Evolutionary conservation across 2,329 filamentous ascomycete species (phyloP), one percentile per base, ranked within the genome.

Genomic region (Microsporum ferrugineum): DNA sequence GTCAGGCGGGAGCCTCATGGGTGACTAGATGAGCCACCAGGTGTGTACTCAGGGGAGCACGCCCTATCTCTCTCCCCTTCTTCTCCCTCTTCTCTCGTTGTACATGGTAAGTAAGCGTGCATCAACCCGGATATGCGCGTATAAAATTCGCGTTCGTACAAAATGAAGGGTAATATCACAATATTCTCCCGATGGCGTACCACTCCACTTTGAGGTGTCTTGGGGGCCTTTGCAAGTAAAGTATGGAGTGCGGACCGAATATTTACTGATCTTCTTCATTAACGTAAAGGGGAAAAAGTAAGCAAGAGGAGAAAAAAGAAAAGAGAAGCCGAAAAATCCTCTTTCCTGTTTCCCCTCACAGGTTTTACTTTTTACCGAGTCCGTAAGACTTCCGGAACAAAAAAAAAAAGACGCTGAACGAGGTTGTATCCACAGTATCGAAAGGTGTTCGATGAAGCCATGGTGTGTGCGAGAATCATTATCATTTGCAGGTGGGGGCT

Each of bases 201-300:
- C 47, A 53, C 47, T 53, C 47, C 47, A 53, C 47, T 53, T 53
- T 27, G 47, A 53, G 12, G 47, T 12, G 47, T 33, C 47, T 53
- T 53, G 47, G 47, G 47, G 47, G 47, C 47, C 47, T 53, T 53
- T 53, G 47, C 47, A 31, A 53, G 47, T 27, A 29, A 4, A 23
- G 14, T 27, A 41, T n/a, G 39, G 47, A 23, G 33, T 27, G n/a
- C 47, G 34, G 58, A 8, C 36, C 31, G 58, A 60, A 33, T 12
- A 51, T 38, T 41, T 38, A 60, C 41, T 53, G 47, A 60, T 51
- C 45, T 47, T 47, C 58, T 60, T 47, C 43, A 49, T 33, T 60
- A 12, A 49, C 58, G 31, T 38, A 33, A 49, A 38, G 7, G 34
- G 8, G 7, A 49, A 51, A 53, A 51, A 33, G 27, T 14, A 41